A percentile compares a stretch with the other conserved stretches of the same genome.
Conservation (phyloP, 805 yeast species). For the Lipomyces orientalis region DNA sequence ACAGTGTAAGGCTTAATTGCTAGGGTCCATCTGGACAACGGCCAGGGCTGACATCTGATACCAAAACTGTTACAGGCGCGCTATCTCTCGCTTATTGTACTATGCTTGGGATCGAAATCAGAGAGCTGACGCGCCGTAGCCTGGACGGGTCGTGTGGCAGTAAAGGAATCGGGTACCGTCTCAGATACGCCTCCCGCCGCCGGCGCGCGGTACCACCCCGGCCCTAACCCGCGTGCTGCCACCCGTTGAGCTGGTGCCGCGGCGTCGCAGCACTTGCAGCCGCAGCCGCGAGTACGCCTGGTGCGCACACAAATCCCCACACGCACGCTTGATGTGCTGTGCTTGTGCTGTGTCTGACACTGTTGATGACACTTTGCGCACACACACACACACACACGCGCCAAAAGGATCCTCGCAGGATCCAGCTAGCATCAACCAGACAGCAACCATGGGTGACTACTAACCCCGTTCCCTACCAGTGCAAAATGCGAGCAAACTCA, state of each 20-base stretch:
- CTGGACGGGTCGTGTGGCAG: not conserved
- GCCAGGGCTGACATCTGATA: not conserved
- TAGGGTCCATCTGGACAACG: not conserved
- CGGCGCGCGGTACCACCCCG: not conserved
- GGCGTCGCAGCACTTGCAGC: not conserved
- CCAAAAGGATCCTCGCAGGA: too few relatives aligned
- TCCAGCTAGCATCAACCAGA: too few relatives aligned
- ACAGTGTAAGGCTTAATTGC: not conserved
- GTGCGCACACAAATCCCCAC: too few relatives aligned
- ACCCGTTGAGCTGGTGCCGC: not conserved
- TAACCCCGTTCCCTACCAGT: too few relatives aligned
- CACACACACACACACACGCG: too few relatives aligned
- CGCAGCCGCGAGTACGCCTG: not conserved
- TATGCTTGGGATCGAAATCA: not conserved
- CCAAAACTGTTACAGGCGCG: not conserved
- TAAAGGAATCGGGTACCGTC: not conserved
- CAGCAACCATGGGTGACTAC: too few relatives aligned
- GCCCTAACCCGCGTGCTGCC: not conserved
- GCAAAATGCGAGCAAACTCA: too few relatives aligned
- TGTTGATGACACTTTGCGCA: too few relatives aligned
- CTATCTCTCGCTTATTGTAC: not conserved
- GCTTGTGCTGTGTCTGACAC: not conserved
- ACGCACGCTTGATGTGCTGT: too few relatives aligned
- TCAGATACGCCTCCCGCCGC: not conserved
- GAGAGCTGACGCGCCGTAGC: not conserved